A percentile compares a stretch with the other conserved stretches of the same genome.
Conservation (phyloP, 2,329 filamentous ascomycete genomes). For the Pezicula radicicola region DNA sequence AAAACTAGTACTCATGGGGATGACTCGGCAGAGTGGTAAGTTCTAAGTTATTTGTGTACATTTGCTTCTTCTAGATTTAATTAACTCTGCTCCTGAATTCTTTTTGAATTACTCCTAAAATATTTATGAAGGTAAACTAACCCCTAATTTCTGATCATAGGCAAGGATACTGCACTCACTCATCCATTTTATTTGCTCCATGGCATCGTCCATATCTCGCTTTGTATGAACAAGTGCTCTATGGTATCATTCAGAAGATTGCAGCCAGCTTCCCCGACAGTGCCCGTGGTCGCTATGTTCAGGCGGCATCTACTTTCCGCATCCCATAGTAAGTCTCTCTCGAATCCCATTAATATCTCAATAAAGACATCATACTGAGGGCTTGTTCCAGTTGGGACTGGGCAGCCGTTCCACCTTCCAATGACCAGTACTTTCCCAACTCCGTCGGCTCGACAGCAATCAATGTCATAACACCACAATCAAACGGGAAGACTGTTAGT, state of each 20-base stretch:
- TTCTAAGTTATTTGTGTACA: too few relatives aligned
- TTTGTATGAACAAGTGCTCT: conserved; percentile 50
- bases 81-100: too few relatives aligned
- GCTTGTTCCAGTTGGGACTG: conserved; percentile 36
- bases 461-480: conserved; percentile 18
- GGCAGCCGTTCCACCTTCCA: conserved; percentile 41
- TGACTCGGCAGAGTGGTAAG: too few relatives aligned
- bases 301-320: conserved; percentile 36
- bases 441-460: conserved; percentile 12
- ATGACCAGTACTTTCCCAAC: conserved; percentile 37
- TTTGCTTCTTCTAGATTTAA: too few relatives aligned
- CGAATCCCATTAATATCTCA: too few relatives aligned
- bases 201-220: conserved; percentile 84
- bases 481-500: conserved; percentile 49
- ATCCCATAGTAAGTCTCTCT: conserved; percentile 33
- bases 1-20: too few relatives aligned
- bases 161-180: conserved; percentile 67
- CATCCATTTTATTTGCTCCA: conserved; percentile 69
- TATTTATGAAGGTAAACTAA: too few relatives aligned
- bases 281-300: conserved; percentile 42
- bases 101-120: too few relatives aligned
- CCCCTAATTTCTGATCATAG: too few relatives aligned
- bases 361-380: too few relatives aligned
- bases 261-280: conserved; percentile 45
- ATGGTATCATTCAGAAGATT: conserved; percentile 39